Percentiles rank a stretch among this genome's conserved stretches.
phyloP scores from a whole-genome alignment of 2,329 filamentous ascomycete genomes.

The Fusarium tanahbumbuense region DNA sequence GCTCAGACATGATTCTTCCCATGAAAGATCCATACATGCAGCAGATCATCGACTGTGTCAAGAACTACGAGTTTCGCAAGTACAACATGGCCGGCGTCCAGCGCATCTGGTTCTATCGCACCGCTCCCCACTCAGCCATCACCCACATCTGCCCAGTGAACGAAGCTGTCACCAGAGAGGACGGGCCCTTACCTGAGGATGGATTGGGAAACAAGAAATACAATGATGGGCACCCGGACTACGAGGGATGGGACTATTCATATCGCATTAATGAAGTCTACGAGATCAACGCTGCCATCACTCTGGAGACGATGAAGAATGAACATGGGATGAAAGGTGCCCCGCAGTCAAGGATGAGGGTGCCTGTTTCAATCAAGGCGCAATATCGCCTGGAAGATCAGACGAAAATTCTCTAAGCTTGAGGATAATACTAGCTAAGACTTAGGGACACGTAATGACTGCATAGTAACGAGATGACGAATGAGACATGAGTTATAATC shows the following conservation, averaged over 20 bases:
- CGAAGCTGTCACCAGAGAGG: conserved; percentile 31
- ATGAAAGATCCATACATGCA: background rate
- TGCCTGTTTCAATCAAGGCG: background rate
- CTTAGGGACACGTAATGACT: background rate
- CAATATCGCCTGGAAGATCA: background rate
- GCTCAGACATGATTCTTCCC: background rate
- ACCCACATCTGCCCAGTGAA: conserved; percentile 44
- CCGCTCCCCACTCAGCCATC: conserved; percentile 42
- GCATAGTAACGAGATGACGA: background rate
- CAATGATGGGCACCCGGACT: conserved; percentile 41
- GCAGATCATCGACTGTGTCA: background rate
- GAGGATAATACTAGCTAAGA: no score
- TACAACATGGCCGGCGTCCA: background rate
- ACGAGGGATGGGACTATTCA: conserved; percentile 46
- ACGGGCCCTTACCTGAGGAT: conserved; percentile 25
- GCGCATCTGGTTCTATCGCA: background rate
- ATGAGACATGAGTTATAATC: background rate
- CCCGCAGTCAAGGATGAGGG: conserved; percentile 2
- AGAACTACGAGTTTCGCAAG: background rate
- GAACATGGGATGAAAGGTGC: conserved; percentile 23
- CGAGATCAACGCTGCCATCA: conserved; percentile 30
- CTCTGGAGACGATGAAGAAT: conserved; percentile 30
- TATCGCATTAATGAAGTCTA: conserved; percentile 44
- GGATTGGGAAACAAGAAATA: conserved; percentile 46
- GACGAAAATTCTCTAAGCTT: background rate